Evolutionary conservation across 768 basidiomycete genomes (phyloP).

Genomic region (Boletus sensibilis): DNA sequence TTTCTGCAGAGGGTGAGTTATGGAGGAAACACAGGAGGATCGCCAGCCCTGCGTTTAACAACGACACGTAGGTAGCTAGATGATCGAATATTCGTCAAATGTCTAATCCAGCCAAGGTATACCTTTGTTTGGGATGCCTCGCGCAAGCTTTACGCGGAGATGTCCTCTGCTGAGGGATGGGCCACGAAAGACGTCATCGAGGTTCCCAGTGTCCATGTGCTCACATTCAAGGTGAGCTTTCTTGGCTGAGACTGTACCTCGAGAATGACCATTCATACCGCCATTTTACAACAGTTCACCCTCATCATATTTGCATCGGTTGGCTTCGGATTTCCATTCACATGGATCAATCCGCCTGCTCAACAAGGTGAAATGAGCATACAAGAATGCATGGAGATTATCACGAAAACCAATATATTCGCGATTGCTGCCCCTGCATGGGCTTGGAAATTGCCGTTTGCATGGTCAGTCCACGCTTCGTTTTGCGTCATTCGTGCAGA

Average conservation of each 20-base stretch:
- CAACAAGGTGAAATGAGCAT: slow-evolving; percentile 19
- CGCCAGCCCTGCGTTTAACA: slow-evolving; percentile 23
- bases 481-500: background rate
- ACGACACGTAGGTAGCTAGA: slow-evolving; percentile 18
- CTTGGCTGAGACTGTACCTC: background rate
- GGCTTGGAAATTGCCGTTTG: slow-evolving; percentile 25
- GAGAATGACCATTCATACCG: background rate
- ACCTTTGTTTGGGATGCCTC: slow-evolving; percentile 22
- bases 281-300: slow-evolving; percentile 12
- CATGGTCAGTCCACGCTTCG: slow-evolving; percentile 5
- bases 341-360: slow-evolving; percentile 18
- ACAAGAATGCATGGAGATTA: slow-evolving; percentile 20
- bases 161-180: slow-evolving; percentile 20
- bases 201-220: slow-evolving; percentile 7
- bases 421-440: slow-evolving; percentile 20
- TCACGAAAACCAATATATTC: slow-evolving; percentile 13
- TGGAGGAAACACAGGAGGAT: slow-evolving; percentile 26
- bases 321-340: slow-evolving; percentile 25
- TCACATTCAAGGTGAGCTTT: slow-evolving; percentile 21
- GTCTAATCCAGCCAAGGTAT: slow-evolving; percentile 14
- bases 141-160: slow-evolving; percentile 20
- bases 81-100: background rate
- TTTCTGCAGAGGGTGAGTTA: slow-evolving; percentile 9
- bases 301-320: slow-evolving; percentile 24
- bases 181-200: slow-evolving; percentile 16